These are phyloP conservation scores for Fraxinus sp. DNA, from an alignment of 305 asterid genomes.

Conservation along the genomic window DNA sequence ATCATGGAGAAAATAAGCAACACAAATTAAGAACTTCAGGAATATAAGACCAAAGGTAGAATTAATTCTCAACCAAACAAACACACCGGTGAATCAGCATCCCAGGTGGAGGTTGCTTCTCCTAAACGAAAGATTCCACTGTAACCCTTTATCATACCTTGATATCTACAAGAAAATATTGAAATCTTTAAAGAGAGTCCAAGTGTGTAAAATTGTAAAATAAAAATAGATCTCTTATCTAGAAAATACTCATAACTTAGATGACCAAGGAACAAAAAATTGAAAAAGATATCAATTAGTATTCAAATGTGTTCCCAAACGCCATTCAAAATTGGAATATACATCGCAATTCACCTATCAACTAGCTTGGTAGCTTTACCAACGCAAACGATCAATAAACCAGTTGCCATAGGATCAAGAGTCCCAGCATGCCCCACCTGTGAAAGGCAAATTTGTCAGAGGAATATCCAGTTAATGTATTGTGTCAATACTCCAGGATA, in stretches of 20 bases:
- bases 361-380: constrained; percentile 94
- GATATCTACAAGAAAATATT: constrained; percentile 56
- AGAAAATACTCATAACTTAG: neutral
- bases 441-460: constrained; percentile 23
- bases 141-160: constrained; percentile 92
- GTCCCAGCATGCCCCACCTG: constrained; percentile 99
- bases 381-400: constrained; percentile 83
- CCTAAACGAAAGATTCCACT: constrained; percentile 93
- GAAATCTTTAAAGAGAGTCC: constrained; percentile 6
- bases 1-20: neutral
- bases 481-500: neutral
- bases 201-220: neutral
- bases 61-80: neutral
- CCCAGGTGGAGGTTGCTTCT: constrained; percentile 98
- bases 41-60: constrained; percentile 10
- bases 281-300: neutral
- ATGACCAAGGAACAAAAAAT: neutral
- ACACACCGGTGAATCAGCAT: constrained; percentile 93
- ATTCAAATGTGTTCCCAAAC: constrained; percentile 3
- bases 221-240: neutral
- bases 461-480: constrained; percentile 13
- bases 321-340: neutral
- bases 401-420: constrained; percentile 98
- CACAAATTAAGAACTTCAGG: neutral
- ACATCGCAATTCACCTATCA: constrained; percentile 58